Base-by-base conservation (phyloP, 371 early-diverging fungal species). In the Mycotypha africana region DNA sequence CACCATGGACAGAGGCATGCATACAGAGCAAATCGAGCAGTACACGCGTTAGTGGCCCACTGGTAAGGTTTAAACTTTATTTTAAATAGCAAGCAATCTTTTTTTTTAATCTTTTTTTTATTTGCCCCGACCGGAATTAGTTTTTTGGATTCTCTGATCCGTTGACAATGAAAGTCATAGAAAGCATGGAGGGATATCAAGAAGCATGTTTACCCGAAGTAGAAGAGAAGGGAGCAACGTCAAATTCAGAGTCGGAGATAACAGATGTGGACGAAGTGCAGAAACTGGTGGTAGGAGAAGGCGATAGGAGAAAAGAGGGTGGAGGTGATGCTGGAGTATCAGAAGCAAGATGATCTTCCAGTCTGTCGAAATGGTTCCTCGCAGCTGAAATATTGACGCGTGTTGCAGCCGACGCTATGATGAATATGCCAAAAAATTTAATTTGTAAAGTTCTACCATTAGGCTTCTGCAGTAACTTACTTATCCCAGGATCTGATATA, bases 401-500 rank as follows among this genome's bases (percentile, higher is more conserved):
- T 4, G 87, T 88, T 0, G 87, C 89, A 26, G 91, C 84, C 3
- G 91, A 85, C 51, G 91, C 90, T 89, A 44, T 12, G 8, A 28
- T 19, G n/a, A n/a, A n/a, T n/a, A n/a, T n/a, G n/a, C n/a, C n/a
- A n/a, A n/a, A n/a, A n/a, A n/a, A n/a, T n/a, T n/a, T n/a, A n/a
- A n/a, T n/a, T n/a, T n/a, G n/a, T n/a, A n/a, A n/a, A n/a, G n/a
- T n/a, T n/a, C n/a, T n/a, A n/a, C n/a, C n/a, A n/a, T n/a, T n/a
- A n/a, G n/a, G n/a, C n/a, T n/a, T n/a, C n/a, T n/a, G n/a, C 21
- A 30, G 32, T 25, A 17, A 73, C 88, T 78, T 80, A 93, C 92
- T 91, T 46, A 95, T 87, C 19, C 78, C 76, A 2, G 89, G 78
- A 65, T 95, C 93, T 8, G 91, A 83, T 62, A 92, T 83, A 43